phyloP scores from a whole-genome alignment of 2,329 filamentous ascomycete genomes.

The Fusarium vanettenii region DNA sequence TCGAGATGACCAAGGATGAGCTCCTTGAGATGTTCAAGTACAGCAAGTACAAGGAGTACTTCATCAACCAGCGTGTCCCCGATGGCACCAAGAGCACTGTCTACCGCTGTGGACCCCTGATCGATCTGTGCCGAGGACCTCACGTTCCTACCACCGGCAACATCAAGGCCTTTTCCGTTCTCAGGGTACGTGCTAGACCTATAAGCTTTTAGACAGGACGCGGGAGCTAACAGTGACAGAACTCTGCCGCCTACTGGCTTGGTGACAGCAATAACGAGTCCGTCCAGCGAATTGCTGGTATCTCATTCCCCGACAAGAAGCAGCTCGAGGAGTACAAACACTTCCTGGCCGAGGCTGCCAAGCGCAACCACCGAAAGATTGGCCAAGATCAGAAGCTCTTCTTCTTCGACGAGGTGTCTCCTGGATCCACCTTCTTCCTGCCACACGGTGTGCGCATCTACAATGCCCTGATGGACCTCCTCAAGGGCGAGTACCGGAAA shows the following conservation, averaged over 20 bases:
- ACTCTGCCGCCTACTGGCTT: conserved; percentile 84
- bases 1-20: conserved; percentile 90
- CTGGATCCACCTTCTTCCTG: conserved; percentile 91
- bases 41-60: conserved; percentile 98
- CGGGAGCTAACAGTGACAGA: conserved; percentile 61
- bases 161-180: conserved; percentile 94
- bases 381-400: conserved; percentile 97
- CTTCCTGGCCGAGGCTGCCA: conserved; percentile 97
- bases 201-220: too few species aligned
- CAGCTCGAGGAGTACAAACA: conserved; percentile 92
- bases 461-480: conserved; percentile 84
- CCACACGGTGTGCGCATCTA: conserved; percentile 94
- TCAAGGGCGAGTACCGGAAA: conserved; percentile 90
- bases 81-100: conserved; percentile 94
- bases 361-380: conserved; percentile 94
- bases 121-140: conserved; percentile 94
- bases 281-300: conserved; percentile 94
- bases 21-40: conserved; percentile 95
- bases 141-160: conserved; percentile 92
- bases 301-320: conserved; percentile 97
- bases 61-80: conserved; percentile 78
- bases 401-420: conserved; percentile 95
- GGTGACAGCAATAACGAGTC: conserved; percentile 95
- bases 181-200: conserved; percentile 67
- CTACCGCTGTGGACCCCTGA: conserved; percentile 92